Base-by-base conservation (phyloP, 1,284 basidiomycete genomes). In the Puccinia hordei region DNA sequence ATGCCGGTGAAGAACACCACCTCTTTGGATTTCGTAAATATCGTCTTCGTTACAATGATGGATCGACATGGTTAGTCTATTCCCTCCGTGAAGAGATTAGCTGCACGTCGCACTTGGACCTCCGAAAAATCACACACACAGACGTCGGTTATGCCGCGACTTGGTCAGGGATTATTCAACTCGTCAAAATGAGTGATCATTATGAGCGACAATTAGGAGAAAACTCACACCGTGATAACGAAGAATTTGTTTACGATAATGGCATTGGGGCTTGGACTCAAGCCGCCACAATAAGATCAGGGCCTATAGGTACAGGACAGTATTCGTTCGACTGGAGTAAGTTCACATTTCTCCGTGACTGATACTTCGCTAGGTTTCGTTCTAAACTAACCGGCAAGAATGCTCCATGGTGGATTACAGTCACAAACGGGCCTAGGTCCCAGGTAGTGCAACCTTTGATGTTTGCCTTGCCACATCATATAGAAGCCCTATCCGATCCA, bases 261-360 rank as follows among this genome's bases (percentile, higher is more conserved):
- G 79, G 72, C 9, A 63, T 81, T 38, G 79, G 79, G 19, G 72
- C 69, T 57, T 81, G 79, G 79, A 59, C 55, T 17, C 12, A 73
- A 30, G 63, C 57, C 27, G 72, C 63, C 24, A 68, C 61, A 6
- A 19, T 81, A 38, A 81, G 57, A 24, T 80, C 78, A 33, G 78
- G 71, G 19, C 27, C 71, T 27, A 73, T 71, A 1, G 57, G 61
- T 5, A 73, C 78, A n/a, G 78, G 78, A 35, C 27, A 49, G 15
- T 80, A 80, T 55, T 80, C 69, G 59, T 80, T 80, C 49, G 61
- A 80, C 33, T 80, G 78, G 78, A 63, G 78, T 80, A 80, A 71
- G 57, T 53, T 22, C 22, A 55, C n/a, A 53, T 57, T 51, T 69
- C 41, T 10, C 27, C 33, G 0, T 41, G 17, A 19, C 10, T 53